Base-by-base conservation (phyloP, 1,284 basidiomycete genomes). In the Marasmius oreades region DNA sequence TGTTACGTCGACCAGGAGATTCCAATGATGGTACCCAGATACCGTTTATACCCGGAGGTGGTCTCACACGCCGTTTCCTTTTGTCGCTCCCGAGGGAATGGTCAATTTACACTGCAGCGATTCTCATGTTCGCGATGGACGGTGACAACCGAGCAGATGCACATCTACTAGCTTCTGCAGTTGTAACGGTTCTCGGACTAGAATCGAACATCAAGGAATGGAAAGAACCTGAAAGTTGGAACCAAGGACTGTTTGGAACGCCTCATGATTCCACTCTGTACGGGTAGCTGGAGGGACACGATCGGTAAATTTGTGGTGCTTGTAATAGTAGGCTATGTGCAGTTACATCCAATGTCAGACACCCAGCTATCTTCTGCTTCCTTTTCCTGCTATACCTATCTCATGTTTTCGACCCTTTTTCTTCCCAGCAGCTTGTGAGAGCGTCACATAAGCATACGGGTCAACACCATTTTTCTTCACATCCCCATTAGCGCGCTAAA, bases 401-500 rank as follows among this genome's bases (percentile, higher is more conserved):
- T 70, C 70, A 51, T 64, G 66, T 52, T 74, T 70, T 22, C 74
- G 71, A 10, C 77, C 73, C 53, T 73, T 73, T 65, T 71, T 70
- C 68, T 81, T 84, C 70, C 88, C 90, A n/a, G 90, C 83, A 34
- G 90, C 90, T 69, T 94, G 89, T 22, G 85, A 83, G 53, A 96
- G 75, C 10, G 92, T 77, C 43, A 98, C 72, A 70, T 98, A 99
- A 18, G 93, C 94, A 70, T 93, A 99, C 1, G 97, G 97, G 66
- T 95, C 94, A 51, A 92, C 74, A 37, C 89, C 88, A 23, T 85
- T 81, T 68, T 85, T 91, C 73, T 93, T 96, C 69, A 98, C 79
- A 70, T 97, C 95, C 34, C 95, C 95, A 39, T 91, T 91, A 26
- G 93, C 95, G 75, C 86, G 90, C 94, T 96, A 71, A 62, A 46